These are phyloP conservation scores for Pseudopediastrum boryanum DNA, from an alignment of 139 green algal species.

Conservation along the genomic window DNA sequence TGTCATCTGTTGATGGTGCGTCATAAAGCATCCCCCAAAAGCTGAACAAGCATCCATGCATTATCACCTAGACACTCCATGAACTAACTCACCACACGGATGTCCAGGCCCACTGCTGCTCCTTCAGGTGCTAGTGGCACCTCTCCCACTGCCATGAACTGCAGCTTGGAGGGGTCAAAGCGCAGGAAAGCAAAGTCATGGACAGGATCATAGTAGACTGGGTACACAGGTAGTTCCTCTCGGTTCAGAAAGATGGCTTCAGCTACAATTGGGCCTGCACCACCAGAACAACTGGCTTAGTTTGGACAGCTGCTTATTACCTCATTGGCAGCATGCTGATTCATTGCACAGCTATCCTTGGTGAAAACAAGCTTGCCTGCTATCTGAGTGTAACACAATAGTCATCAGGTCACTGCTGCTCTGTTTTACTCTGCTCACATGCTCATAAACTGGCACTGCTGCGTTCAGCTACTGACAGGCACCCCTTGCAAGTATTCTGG, in stretches of 20 bases:
- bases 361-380: not conserved
- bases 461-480: not conserved
- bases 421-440: not conserved
- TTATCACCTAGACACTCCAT: no score
- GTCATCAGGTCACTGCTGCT: not conserved
- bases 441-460: not conserved
- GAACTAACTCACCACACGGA: no score
- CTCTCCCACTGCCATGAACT: constrained; percentile 63
- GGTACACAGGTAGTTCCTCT: constrained; percentile 80
- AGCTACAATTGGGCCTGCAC: constrained; percentile 76
- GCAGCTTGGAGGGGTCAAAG: constrained; percentile 60
- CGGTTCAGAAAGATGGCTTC: constrained; percentile 94
- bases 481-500: no score
- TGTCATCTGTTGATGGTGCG: no score
- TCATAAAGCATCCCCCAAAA: no score
- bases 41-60: no score
- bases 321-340: not conserved
- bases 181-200: constrained; percentile 86
- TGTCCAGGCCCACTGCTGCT: constrained; percentile 86
- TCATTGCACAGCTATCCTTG: not conserved
- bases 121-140: constrained; percentile 80
- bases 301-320: not conserved
- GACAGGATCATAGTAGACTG: constrained; percentile 75
- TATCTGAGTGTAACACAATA: not conserved
- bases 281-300: not conserved